Percentiles rank a stretch among this genome's conserved stretches.
Conservation (phyloP, 1,284 basidiomycete species). For the Heterobasidion occidentale region DNA sequence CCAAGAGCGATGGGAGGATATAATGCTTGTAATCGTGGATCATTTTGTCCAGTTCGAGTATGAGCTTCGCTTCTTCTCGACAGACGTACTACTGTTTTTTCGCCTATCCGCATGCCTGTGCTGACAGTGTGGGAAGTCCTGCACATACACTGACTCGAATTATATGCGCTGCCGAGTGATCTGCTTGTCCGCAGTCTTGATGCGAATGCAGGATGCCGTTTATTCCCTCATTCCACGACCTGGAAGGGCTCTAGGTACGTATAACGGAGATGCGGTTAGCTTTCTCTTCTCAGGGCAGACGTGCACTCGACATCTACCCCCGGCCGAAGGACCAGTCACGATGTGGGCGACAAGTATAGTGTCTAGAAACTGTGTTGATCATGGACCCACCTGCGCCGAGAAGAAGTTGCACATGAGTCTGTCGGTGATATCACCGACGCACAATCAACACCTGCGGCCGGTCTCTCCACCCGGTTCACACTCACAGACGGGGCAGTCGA, state of each 20-base stretch:
- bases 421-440: conserved; percentile 71
- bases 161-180: not conserved
- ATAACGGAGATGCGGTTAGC: no score
- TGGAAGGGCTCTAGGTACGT: conserved; percentile 37
- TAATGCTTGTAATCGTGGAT: conserved; percentile 46
- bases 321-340: no score
- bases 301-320: conserved; percentile 26
- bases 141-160: not conserved
- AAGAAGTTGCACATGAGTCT: conserved; percentile 68
- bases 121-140: not conserved
- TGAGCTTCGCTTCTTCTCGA: conserved; percentile 67
- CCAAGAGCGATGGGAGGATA: conserved; percentile 59
- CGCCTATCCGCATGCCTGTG: not conserved
- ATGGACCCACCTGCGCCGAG: conserved; percentile 60
- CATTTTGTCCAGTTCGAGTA: conserved; percentile 24
- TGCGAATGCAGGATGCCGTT: not conserved
- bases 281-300: not conserved
- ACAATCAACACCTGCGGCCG: conserved; percentile 15
- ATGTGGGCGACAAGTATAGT: no score
- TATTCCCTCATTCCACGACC: conserved; percentile 36
- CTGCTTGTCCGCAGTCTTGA: not conserved
- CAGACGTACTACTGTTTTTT: conserved; percentile 22
- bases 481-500: no score
- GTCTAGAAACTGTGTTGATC: conserved; percentile 15
- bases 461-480: no score